Evolutionary conservation across 768 basidiomycete species (phyloP).

Genomic region (Kwoniella dejecticola): DNA sequence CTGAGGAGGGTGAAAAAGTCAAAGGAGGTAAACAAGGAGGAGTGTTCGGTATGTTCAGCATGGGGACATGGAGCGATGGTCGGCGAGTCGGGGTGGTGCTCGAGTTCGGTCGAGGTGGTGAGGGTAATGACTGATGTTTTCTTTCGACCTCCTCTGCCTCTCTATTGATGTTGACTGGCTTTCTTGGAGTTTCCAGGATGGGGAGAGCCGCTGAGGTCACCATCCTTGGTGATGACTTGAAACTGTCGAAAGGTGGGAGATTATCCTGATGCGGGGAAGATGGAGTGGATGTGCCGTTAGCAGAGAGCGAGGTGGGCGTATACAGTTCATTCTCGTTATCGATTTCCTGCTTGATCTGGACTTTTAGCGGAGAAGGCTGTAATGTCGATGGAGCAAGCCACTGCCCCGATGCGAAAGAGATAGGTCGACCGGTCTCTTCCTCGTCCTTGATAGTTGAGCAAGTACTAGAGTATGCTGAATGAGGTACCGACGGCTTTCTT

Average conservation of each 20-base stretch:
- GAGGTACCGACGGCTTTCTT: conserved; percentile 27
- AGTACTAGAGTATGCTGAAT: conserved; percentile 19
- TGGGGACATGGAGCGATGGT: conserved; percentile 4
- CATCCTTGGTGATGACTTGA: conserved; percentile 13
- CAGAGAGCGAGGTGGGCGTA: neutral
- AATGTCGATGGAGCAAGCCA: neutral
- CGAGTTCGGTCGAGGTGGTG: neutral
- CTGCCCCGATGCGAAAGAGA: neutral
- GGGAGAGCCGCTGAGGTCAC: neutral
- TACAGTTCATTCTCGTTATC: neutral
- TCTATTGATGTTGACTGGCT: neutral
- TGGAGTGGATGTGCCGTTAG: neutral
- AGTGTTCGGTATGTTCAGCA: conserved; percentile 1
- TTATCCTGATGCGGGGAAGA: conserved; percentile 1
- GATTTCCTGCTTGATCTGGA: neutral
- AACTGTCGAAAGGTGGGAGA: conserved; percentile 25
- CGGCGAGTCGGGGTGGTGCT: neutral
- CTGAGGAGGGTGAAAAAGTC: neutral
- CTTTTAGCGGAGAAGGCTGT: neutral
- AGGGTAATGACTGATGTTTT: conserved; percentile 7
- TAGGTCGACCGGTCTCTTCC: conserved; percentile 7
- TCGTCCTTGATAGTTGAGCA: conserved; percentile 5
- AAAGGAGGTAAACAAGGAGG: conserved; percentile 14
- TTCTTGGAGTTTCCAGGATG: neutral
- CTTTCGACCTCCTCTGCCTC: neutral